These are phyloP conservation scores for Scleromitrula shiraiana DNA, from an alignment of 2,329 filamentous ascomycete species.

Conservation along the genomic window DNA sequence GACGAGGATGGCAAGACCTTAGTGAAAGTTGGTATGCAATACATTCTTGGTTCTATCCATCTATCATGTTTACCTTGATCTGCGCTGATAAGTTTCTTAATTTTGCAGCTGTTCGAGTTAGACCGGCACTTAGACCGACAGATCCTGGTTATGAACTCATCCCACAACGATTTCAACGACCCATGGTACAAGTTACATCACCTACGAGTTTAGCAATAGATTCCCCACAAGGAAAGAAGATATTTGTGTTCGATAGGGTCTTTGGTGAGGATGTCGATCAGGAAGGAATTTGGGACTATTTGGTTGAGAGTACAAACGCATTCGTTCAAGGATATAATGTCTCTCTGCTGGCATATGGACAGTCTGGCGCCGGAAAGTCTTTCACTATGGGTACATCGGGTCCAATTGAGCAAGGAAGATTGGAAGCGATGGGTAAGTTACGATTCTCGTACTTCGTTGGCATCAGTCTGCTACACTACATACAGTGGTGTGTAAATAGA, in stretches of 20 bases:
- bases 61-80: neutral
- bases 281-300: constrained; percentile 88
- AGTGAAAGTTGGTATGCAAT: constrained; percentile 91
- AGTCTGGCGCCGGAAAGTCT: constrained; percentile 95
- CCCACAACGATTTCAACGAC: constrained; percentile 86
- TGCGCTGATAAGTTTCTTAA: constrained; percentile 7
- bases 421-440: constrained; percentile 67
- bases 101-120: constrained; percentile 74
- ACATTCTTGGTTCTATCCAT: neutral
- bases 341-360: constrained; percentile 90
- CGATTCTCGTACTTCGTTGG: constrained; percentile 8
- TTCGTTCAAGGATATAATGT: constrained; percentile 98
- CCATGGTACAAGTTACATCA: constrained; percentile 84
- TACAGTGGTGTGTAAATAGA: neutral
- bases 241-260: constrained; percentile 95
- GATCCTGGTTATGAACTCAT: constrained; percentile 95
- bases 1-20: constrained; percentile 87
- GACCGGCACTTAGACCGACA: constrained; percentile 71
- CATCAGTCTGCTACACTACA: constrained; percentile 4
- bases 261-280: constrained; percentile 79
- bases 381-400: constrained; percentile 98
- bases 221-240: constrained; percentile 82
- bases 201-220: constrained; percentile 82
- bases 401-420: constrained; percentile 64
- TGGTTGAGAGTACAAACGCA: constrained; percentile 79